Base-by-base conservation (phyloP, 2,329 filamentous ascomycete species). In the Xylariaceae sp. region DNA sequence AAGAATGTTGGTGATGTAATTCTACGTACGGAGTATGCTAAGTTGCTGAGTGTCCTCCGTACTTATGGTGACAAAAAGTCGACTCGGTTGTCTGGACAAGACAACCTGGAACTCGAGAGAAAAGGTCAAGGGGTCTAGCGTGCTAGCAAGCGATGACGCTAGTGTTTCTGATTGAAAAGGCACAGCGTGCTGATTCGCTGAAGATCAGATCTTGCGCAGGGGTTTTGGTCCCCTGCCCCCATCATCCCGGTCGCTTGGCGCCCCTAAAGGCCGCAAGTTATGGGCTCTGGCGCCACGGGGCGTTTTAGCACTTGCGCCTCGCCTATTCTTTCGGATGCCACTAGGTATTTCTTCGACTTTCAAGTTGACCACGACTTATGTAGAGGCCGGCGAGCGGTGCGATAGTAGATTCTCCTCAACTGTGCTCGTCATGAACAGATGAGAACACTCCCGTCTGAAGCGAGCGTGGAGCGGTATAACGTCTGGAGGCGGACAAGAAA, bases 101-200 rank as follows among this genome's bases (percentile, higher is more conserved):
- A 14, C 10, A 14, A 14, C 32, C 10, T 35, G 32, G 32, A 35
- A 14, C 10, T 35, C 10, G 11, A 4, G 39, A 40, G 4, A 6
- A 11, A 40, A 15, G 17, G 17, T 15, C 11, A 22, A 9, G 14
- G 51, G 41, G 38, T 11, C 42, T 52, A 36, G 33, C 33, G 15
- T 12, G 33, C 5, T 5, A 27, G 60, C 57, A 59, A 61, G 56
- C 59, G 55, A 64, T 49, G 42, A 51, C 66, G 62, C 67, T 68
- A 70, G 66, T 63, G 67, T 69, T 69, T 70, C 61, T 58, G 55
- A 63, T 63, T 64, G 48, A 56, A 57, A 49, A 62, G 57, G 58
- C 48, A 54, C 52, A 52, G 22, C 33, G 9, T 6, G 42, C 33
- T 66, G 59, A 66, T 67, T 66, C 52, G 64, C 48, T 55, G 32